Base-by-base conservation (phyloP, 352 stramenopile species). In the Pythium utonaiense region DNA sequence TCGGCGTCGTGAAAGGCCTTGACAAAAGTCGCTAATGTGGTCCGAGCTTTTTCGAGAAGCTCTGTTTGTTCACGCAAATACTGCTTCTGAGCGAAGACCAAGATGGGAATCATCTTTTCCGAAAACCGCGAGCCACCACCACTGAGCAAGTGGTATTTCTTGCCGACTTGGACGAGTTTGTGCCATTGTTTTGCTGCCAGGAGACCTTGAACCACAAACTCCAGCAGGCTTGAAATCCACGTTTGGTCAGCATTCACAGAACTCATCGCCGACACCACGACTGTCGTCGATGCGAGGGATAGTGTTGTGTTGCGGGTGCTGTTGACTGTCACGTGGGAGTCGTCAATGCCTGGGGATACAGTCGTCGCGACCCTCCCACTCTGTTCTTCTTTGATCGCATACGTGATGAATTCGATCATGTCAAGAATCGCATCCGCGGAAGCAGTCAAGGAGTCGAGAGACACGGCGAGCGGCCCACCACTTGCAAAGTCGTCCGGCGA, bases 11-110 rank as follows among this genome's bases (percentile, higher is more conserved):
- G 62, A 41, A 89, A 89, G 3, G 54, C 63, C n/a, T 62, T 69
- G 28, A 87, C 44, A 42, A 74, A 88, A 6, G 57, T 34, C 1
- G 9, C 62, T 6, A 88, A 19, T 2, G 85, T 62, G 0, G 53
- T 22, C 49, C 83, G 58, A 1, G 69, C 66, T 3, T 40, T 45
- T 44, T 62, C 59, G 13, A 94, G 45, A 6, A 64, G 36, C 9
- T 22, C 28, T 22, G 68, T 71, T 27, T 87, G 74, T 5, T 66
- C 51, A 0, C 56, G 56, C 1, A 88, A n/a, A n/a, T 86, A 72
- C 53, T 92, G 78, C 4, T 68, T 67, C 36, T 94, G 82, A 3
- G 82, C 82, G 44, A 79, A 85, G 9, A 90, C 61, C 21, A 94
- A 50, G 9, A 89, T 13, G 0, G 75, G 70, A 16, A 91, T 71